These are phyloP conservation scores for Sphaerobolus stellatus DNA, from an alignment of 1,284 basidiomycete genomes.

Conservation along the genomic window DNA sequence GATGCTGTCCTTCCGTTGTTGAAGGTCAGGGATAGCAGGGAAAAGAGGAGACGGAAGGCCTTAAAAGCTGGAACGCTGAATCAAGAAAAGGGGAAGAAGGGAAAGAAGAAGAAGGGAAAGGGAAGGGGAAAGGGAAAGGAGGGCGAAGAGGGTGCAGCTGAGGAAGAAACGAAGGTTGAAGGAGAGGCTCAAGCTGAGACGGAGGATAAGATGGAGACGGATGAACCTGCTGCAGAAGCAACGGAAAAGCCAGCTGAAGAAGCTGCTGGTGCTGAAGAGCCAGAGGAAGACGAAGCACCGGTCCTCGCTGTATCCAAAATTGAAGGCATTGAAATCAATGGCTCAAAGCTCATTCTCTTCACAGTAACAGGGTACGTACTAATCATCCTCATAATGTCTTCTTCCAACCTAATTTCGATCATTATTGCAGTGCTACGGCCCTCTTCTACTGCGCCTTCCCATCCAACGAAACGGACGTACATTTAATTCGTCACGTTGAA, in stretches of 20 bases:
- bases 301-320: constrained; percentile 14
- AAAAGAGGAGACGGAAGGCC: constrained; percentile 28
- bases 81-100: constrained; percentile 24
- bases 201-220: no score
- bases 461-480: not conserved
- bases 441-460: constrained; percentile 51
- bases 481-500: constrained; percentile 12
- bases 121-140: constrained; percentile 31
- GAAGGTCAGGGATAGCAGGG: constrained; percentile 44
- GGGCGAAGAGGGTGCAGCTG: constrained; percentile 7
- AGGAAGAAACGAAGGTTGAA: constrained; percentile 19
- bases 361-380: constrained; percentile 62
- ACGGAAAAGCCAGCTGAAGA: constrained; percentile 23
- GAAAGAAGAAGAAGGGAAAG: constrained; percentile 28
- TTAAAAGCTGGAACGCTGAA: constrained; percentile 24
- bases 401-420: constrained; percentile 7
- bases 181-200: no score
- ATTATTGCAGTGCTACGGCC: constrained; percentile 59
- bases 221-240: constrained; percentile 21
- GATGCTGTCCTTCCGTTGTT: constrained; percentile 62
- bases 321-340: constrained; percentile 24
- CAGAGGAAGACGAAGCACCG: constrained; percentile 23
- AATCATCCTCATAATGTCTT: not conserved
- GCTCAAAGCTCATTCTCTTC: constrained; percentile 53
- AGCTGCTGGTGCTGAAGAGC: constrained; percentile 19